These are phyloP conservation scores for Tetradesmus lagerheimii DNA, from an alignment of 139 green algal genomes.

Conservation along the genomic window DNA sequence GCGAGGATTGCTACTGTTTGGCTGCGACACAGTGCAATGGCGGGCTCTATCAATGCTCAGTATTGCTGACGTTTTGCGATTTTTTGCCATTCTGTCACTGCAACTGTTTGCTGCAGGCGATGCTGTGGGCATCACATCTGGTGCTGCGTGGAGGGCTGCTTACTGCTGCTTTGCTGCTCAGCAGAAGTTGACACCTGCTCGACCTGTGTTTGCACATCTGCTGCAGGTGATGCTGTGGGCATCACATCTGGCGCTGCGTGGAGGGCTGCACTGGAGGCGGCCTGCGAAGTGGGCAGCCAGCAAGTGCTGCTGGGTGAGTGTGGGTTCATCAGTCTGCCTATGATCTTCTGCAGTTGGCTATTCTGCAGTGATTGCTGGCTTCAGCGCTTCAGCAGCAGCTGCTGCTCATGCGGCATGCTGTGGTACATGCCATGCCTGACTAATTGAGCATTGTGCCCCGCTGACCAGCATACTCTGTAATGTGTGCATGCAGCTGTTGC, in stretches of 20 bases:
- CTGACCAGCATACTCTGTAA: too few relatives aligned
- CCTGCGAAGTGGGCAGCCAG: slow-evolving; percentile 52
- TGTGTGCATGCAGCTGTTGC: background rate
- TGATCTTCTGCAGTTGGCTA: too few relatives aligned
- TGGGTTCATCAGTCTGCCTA: too few relatives aligned
- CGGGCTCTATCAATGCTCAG: too few relatives aligned
- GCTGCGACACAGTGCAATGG: too few relatives aligned
- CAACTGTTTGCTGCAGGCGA: slow-evolving; percentile 41
- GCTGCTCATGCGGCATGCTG: background rate
- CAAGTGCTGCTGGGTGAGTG: slow-evolving; percentile 81
- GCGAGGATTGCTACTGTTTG: too few relatives aligned
- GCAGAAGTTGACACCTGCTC: too few relatives aligned
- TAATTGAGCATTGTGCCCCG: too few relatives aligned
- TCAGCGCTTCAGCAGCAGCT: background rate
- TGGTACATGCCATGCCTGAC: background rate
- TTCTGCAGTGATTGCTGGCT: background rate
- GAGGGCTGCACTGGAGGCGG: slow-evolving; percentile 74
- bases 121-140: slow-evolving; percentile 49
- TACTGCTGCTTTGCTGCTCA: slow-evolving; percentile 38
- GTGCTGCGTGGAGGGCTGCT: slow-evolving; percentile 81
- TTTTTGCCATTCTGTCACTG: too few relatives aligned
- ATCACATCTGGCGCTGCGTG: slow-evolving; percentile 76
- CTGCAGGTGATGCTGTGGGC: slow-evolving; percentile 50
- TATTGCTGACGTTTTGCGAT: too few relatives aligned
- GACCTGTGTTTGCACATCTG: background rate